These are phyloP conservation scores for Pichia thaimueangensis DNA, from an alignment of 805 yeast genomes.

Conservation along the genomic window DNA sequence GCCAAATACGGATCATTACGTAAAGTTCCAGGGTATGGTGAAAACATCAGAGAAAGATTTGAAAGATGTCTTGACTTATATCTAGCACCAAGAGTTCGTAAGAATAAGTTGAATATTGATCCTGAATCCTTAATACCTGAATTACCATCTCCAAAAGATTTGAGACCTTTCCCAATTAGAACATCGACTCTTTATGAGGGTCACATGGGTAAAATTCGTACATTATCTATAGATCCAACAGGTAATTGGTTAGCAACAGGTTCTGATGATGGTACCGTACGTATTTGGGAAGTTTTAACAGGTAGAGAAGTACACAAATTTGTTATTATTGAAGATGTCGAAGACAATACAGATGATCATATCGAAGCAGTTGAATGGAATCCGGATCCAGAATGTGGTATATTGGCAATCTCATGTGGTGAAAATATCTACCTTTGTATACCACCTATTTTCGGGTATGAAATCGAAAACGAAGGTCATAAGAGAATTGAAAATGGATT, in stretches of 20 bases:
- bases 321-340: slow-evolving; percentile 38
- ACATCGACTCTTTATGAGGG: slow-evolving; percentile 82
- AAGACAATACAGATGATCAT: slow-evolving; percentile 61
- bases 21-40: slow-evolving; percentile 89
- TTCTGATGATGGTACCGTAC: slow-evolving; percentile 90
- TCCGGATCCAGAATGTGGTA: slow-evolving; percentile 68
- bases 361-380: slow-evolving; percentile 85
- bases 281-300: slow-evolving; percentile 94
- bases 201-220: slow-evolving; percentile 75
- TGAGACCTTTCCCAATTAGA: slow-evolving; percentile 92
- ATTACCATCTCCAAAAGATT: slow-evolving; percentile 92
- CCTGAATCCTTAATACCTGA: slow-evolving; percentile 96
- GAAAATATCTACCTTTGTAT: slow-evolving; percentile 71
- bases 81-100: slow-evolving; percentile 93
- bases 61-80: slow-evolving; percentile 92
- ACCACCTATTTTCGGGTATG: slow-evolving; percentile 89
- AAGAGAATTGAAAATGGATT: slow-evolving; percentile 82
- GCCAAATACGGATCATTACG: slow-evolving; percentile 76
- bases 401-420: slow-evolving; percentile 80
- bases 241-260: slow-evolving; percentile 98
- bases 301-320: slow-evolving; percentile 86
- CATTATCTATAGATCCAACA: slow-evolving; percentile 76
- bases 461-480: slow-evolving; percentile 74
- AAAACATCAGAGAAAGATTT: slow-evolving; percentile 80
- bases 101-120: slow-evolving; percentile 83